Conservation (phyloP, 78 protist genomes). For the Chrysochromulina parva region DNA sequence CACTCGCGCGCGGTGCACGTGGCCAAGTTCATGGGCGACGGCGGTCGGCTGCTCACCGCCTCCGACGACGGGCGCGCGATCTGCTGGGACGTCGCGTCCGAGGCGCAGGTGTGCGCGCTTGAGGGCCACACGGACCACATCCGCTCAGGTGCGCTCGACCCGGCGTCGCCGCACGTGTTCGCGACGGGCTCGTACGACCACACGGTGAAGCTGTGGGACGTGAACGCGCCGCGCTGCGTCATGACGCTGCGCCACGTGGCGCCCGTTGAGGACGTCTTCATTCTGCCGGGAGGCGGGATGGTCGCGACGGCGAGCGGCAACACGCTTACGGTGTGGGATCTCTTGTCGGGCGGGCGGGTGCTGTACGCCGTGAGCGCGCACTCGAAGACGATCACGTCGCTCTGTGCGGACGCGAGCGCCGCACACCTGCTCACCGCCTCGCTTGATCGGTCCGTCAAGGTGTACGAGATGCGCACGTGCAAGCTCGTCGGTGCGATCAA, state of each 20-base stretch:
- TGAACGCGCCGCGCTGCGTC: neutral
- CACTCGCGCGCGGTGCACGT: slow-evolving; percentile 15
- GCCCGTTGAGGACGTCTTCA: slow-evolving; percentile 51
- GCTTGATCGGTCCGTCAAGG: slow-evolving; percentile 55
- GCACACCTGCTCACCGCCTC: slow-evolving; percentile 33
- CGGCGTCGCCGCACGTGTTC: neutral
- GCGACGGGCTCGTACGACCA: slow-evolving; percentile 61
- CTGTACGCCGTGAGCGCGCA: slow-evolving; percentile 22
- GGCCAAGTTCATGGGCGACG: neutral
- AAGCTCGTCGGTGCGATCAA: slow-evolving; percentile 18
- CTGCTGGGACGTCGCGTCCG: slow-evolving; percentile 35
- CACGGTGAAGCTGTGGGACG: slow-evolving; percentile 64
- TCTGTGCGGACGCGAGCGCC: neutral
- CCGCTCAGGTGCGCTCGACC: slow-evolving; percentile 24
- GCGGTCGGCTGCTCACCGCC: neutral
- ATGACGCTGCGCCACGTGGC: slow-evolving; percentile 48
- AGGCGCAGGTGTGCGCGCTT: neutral
- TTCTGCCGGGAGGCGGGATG: slow-evolving; percentile 47
- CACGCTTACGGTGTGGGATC: slow-evolving; percentile 42
- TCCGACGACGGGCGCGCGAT: slow-evolving; percentile 39
- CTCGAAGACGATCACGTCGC: slow-evolving; percentile 55
- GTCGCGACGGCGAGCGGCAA: slow-evolving; percentile 21
- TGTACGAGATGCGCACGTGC: slow-evolving; percentile 25
- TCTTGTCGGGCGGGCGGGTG: slow-evolving; percentile 35
- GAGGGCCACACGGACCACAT: slow-evolving; percentile 34